Evolutionary conservation across 1,139 yeast species (phyloP).

Genomic region (Suhomyces guaymorum): DNA sequence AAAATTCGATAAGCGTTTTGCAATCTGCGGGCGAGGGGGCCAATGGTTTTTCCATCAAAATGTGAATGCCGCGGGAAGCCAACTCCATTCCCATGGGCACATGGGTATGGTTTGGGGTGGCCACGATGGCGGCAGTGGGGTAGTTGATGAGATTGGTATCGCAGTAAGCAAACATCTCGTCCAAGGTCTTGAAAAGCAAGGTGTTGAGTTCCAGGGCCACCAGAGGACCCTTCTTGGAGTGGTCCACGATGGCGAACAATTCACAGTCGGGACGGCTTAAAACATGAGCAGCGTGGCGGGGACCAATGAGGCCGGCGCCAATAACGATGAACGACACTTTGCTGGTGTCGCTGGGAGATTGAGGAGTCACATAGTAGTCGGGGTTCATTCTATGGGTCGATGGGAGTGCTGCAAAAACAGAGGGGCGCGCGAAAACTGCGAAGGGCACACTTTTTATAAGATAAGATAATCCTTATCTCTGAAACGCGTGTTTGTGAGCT

Average conservation of each 20-base stretch:
- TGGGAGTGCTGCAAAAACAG: neutral
- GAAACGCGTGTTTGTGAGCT: neutral
- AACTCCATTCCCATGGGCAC: slow-evolving; percentile 34
- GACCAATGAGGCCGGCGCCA: slow-evolving; percentile 30
- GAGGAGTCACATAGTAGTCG: slow-evolving; percentile 13
- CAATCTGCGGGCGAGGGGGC: slow-evolving; percentile 41
- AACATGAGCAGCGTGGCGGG: slow-evolving; percentile 27
- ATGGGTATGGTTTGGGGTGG: slow-evolving; percentile 48
- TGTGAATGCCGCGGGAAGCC: slow-evolving; percentile 37
- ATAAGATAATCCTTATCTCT: slow-evolving; percentile 2
- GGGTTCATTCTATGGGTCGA: slow-evolving; percentile 10
- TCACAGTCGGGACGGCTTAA: slow-evolving; percentile 27
- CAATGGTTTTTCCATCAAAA: slow-evolving; percentile 45
- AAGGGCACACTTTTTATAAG: too few relatives aligned
- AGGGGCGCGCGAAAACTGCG: neutral
- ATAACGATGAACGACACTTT: slow-evolving; percentile 20
- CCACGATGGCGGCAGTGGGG: slow-evolving; percentile 46
- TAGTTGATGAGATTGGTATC: slow-evolving; percentile 22
- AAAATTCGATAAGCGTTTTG: slow-evolving; percentile 31
- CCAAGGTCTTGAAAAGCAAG: slow-evolving; percentile 29
- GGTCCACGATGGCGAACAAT: slow-evolving; percentile 41
- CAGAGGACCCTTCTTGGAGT: slow-evolving; percentile 39
- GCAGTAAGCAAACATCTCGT: slow-evolving; percentile 31
- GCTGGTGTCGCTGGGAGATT: slow-evolving; percentile 1
- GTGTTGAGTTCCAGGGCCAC: slow-evolving; percentile 30